Evolutionary conservation across 345 rosid species (phyloP).

Genomic region (Isatis tinctoria): DNA sequence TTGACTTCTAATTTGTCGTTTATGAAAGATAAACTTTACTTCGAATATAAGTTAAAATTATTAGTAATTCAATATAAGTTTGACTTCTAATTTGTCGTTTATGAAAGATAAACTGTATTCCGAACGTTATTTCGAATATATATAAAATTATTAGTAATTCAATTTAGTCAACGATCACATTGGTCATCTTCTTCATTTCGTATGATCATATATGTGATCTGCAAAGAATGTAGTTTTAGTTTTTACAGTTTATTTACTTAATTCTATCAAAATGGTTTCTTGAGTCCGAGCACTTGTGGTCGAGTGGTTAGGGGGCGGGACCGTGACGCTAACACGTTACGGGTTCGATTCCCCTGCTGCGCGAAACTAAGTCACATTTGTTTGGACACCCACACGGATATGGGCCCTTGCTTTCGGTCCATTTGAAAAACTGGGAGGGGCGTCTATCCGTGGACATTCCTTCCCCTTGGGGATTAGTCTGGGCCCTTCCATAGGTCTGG

Average conservation of each 20-base stretch:
- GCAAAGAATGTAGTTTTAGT: neutral
- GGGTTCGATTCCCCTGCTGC: too few relatives aligned
- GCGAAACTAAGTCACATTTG: too few relatives aligned
- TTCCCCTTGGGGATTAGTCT: too few relatives aligned
- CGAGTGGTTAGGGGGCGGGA: too few relatives aligned
- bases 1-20: conserved; percentile 14
- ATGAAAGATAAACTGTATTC: neutral
- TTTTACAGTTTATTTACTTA: neutral
- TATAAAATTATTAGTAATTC: neutral
- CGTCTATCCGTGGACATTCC: too few relatives aligned
- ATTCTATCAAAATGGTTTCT: conserved; percentile 45
- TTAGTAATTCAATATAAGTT: neutral
- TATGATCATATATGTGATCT: neutral
- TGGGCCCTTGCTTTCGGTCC: too few relatives aligned
- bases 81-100: neutral
- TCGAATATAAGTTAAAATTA: neutral
- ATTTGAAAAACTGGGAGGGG: too few relatives aligned
- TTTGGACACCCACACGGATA: too few relatives aligned
- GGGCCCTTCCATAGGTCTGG: too few relatives aligned
- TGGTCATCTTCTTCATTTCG: neutral
- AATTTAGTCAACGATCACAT: neutral
- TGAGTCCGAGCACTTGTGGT: too few relatives aligned
- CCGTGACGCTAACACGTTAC: too few relatives aligned
- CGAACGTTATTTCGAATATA: neutral
- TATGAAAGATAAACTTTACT: neutral